A percentile compares a stretch with the other conserved stretches of the same genome.
Conservation (phyloP, 1,284 basidiomycete genomes). For the Cystobasidium pallidum region DNA sequence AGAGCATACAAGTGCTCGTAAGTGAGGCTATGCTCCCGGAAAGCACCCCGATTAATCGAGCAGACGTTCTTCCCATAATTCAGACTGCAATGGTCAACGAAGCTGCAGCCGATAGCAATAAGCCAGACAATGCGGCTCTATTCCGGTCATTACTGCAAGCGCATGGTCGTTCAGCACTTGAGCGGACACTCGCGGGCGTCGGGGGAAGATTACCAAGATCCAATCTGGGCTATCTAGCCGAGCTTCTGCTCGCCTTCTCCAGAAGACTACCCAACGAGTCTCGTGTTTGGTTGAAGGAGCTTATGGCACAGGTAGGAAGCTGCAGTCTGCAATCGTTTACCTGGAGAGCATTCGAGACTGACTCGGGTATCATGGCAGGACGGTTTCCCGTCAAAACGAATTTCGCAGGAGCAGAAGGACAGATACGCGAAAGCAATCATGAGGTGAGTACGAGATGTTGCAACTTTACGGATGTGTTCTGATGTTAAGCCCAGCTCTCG, state of each 20-base stretch:
- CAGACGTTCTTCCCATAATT: not conserved
- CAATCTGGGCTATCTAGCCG: conserved; percentile 50
- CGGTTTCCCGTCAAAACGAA: conserved; percentile 45
- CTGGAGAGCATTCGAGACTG: not conserved
- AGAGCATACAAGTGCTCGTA: conserved; percentile 50
- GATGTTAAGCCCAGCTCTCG: conserved; percentile 43
- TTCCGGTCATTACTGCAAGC: conserved; percentile 42
- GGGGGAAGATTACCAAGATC: conserved; percentile 50
- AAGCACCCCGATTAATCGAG: not conserved
- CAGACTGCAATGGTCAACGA: conserved; percentile 50
- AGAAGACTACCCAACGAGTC: conserved; percentile 49
- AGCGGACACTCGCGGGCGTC: conserved; percentile 45
- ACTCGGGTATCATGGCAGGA: conserved; percentile 2
- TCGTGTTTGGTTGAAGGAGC: conserved; percentile 44
- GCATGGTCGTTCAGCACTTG: conserved; percentile 44
- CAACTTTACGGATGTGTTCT: not conserved
- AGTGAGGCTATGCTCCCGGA: conserved; percentile 11
- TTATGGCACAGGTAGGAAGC: conserved; percentile 43
- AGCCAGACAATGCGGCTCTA: conserved; percentile 15
- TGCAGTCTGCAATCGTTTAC: too few species aligned
- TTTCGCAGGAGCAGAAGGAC: conserved; percentile 45
- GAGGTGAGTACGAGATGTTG: conserved; percentile 36
- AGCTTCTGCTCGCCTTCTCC: conserved; percentile 52
- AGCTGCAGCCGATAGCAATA: conserved; percentile 46
- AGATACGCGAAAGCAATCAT: conserved; percentile 47